Percentiles rank a stretch among this genome's conserved stretches.
Evolutionary conservation across 352 stramenopile genomes (phyloP).

Genomic region (Globisporangium viniferum): DNA sequence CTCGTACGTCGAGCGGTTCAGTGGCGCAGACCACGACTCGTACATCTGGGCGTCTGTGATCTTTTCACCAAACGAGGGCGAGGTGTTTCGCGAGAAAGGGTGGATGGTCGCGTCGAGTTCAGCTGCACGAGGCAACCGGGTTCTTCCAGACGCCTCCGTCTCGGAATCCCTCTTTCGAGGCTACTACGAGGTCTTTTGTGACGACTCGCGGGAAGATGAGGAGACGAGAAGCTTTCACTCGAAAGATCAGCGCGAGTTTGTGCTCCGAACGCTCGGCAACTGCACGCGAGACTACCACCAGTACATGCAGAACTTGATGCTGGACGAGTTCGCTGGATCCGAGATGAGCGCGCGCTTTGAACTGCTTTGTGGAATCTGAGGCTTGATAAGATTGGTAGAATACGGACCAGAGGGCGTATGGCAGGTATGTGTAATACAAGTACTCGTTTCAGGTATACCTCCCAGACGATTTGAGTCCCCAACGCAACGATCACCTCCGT

Average conservation of each 20-base stretch:
- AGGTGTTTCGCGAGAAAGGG: constrained; percentile 8
- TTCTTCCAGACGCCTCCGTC: too few relatives aligned
- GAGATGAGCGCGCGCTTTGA: too few relatives aligned
- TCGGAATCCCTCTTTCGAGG: constrained; percentile 2
- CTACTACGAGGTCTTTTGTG: constrained; percentile 4
- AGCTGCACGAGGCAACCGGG: background rate
- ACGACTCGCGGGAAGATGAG: background rate
- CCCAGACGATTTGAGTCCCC: too few relatives aligned
- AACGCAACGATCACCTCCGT: too few relatives aligned
- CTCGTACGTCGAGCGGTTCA: constrained; percentile 5
- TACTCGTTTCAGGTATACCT: too few relatives aligned
- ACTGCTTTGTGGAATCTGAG: too few relatives aligned
- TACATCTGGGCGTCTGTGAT: constrained; percentile 11
- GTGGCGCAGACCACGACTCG: background rate
- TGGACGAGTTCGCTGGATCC: background rate
- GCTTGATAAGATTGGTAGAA: too few relatives aligned
- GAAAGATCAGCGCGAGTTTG: background rate
- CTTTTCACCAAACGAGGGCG: background rate
- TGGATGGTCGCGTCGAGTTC: constrained; percentile 7
- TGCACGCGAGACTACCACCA: background rate
- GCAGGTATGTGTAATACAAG: too few relatives aligned
- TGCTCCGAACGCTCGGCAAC: background rate
- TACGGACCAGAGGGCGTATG: too few relatives aligned
- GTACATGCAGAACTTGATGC: background rate
- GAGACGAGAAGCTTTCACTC: background rate